A percentile compares a stretch with the other conserved stretches of the same genome.
These are phyloP conservation scores for Daldinia grandis DNA, from an alignment of 495 filamentous ascomycete genomes.

Conservation along the genomic window DNA sequence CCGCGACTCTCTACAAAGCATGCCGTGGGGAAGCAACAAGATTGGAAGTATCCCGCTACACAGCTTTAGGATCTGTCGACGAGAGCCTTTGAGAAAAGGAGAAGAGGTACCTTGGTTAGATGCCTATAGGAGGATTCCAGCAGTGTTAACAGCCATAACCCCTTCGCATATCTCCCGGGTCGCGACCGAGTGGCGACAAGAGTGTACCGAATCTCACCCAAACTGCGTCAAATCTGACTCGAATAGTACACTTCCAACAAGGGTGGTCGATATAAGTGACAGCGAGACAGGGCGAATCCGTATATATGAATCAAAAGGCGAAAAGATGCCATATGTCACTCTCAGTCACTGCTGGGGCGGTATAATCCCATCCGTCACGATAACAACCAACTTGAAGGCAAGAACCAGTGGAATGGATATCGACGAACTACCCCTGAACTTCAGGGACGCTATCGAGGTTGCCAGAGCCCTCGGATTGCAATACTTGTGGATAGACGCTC, in stretches of 20 bases:
- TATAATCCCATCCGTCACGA: conserved; percentile 18
- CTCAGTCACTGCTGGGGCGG: conserved; percentile 39
- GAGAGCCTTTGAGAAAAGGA: neutral
- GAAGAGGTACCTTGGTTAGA: conserved; percentile 17
- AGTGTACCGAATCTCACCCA: conserved; percentile 8
- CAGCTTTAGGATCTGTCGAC: conserved; percentile 26
- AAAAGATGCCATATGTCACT: conserved; percentile 20
- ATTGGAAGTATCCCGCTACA: conserved; percentile 23
- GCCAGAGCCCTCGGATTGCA: conserved; percentile 37
- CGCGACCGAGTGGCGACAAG: conserved; percentile 10
- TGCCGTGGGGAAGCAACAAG: conserved; percentile 24
- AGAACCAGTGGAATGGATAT: conserved; percentile 18
- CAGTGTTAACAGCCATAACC: neutral
- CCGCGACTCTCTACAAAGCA: conserved; percentile 11
- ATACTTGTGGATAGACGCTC: conserved; percentile 49
- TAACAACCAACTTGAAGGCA: neutral
- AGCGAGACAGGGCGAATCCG: neutral
- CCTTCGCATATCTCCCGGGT: neutral
- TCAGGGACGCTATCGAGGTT: conserved; percentile 40
- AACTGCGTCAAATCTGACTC: conserved; percentile 1
- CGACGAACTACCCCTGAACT: conserved; percentile 38
- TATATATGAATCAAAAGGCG: conserved; percentile 16
- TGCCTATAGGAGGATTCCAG: conserved; percentile 16
- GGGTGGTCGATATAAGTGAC: conserved; percentile 29
- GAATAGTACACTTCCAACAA: conserved; percentile 19